Percentiles rank a stretch among this genome's conserved stretches.
Conservation (phyloP, 768 basidiomycete species). For the Leucosporidium creatinivorum region DNA sequence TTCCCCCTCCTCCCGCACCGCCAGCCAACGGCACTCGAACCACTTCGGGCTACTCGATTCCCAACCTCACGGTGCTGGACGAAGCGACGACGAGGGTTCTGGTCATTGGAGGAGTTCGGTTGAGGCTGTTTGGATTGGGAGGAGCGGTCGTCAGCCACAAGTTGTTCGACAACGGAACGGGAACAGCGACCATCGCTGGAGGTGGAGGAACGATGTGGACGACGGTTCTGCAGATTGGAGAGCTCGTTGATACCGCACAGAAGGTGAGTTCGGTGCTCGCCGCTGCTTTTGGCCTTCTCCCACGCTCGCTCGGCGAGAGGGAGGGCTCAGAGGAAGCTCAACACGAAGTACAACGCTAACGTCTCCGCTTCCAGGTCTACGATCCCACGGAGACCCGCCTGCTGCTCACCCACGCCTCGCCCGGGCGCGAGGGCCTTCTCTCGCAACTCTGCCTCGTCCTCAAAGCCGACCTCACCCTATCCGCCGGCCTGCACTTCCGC, state of each 20-base stretch:
- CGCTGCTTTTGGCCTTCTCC: not conserved
- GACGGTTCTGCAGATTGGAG: constrained; percentile 92
- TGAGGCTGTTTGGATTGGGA: constrained; percentile 89
- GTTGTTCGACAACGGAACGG: constrained; percentile 89
- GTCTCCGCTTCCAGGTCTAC: constrained; percentile 45
- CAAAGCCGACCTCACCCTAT: constrained; percentile 90
- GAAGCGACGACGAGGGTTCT: constrained; percentile 90
- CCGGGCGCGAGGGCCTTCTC: constrained; percentile 87
- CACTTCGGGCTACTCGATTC: constrained; percentile 58
- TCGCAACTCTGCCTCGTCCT: constrained; percentile 79
- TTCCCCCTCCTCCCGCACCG: not conserved
- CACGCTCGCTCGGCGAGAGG: not conserved
- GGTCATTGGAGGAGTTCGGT: constrained; percentile 85
- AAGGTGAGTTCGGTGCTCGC: constrained; percentile 50
- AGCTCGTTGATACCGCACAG: constrained; percentile 94
- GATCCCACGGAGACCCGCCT: constrained; percentile 90
- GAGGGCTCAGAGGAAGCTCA: not conserved
- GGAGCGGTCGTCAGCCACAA: constrained; percentile 93
- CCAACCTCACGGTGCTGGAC: constrained; percentile 85
- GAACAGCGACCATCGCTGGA: constrained; percentile 92
- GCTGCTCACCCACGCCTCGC: constrained; percentile 82
- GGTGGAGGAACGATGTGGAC: constrained; percentile 99
- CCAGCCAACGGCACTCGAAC: constrained; percentile 2
- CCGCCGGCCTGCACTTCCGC: constrained; percentile 93
- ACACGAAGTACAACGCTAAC: not conserved